Conservation (phyloP, 73 alveolate species). For the Tetrahymena malaccensis region DNA sequence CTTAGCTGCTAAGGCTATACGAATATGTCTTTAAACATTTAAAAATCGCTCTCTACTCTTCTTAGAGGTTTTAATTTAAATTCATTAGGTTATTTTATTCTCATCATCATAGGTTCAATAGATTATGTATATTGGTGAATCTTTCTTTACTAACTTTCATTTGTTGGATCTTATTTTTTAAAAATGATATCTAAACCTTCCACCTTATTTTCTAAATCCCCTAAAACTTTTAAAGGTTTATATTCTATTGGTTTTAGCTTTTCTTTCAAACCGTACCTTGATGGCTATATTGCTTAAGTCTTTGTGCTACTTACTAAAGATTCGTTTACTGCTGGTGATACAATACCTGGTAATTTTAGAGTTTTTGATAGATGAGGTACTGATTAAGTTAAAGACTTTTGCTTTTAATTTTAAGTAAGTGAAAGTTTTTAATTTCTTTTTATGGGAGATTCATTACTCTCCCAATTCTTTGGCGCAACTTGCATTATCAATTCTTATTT, state of each 20-base stretch:
- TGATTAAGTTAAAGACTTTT: neutral
- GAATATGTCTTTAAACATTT: constrained; percentile 36
- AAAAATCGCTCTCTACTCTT: constrained; percentile 29
- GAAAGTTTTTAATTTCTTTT: neutral
- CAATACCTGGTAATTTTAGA: neutral
- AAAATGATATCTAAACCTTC: neutral
- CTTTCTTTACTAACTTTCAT: neutral
- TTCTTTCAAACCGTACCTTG: neutral
- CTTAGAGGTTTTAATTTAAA: constrained; percentile 37
- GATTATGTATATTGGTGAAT: neutral
- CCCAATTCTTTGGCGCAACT: neutral
- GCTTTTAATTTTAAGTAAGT: neutral
- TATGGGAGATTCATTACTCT: neutral
- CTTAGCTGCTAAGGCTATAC: constrained; percentile 26
- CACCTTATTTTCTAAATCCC: neutral
- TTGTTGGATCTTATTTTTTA: neutral
- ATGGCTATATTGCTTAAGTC: neutral
- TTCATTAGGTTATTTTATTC: constrained; percentile 27
- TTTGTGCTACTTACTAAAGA: neutral
- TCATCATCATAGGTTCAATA: neutral
- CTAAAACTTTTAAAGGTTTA: neutral
- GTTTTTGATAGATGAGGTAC: neutral
- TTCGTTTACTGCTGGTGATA: neutral
- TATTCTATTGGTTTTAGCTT: neutral
- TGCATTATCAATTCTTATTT: neutral